Evolutionary conservation across 371 early-diverging fungal genomes (phyloP), one percentile per base, ranked within the genome.

Genomic region (Apophysomyces trapeziformis): DNA sequence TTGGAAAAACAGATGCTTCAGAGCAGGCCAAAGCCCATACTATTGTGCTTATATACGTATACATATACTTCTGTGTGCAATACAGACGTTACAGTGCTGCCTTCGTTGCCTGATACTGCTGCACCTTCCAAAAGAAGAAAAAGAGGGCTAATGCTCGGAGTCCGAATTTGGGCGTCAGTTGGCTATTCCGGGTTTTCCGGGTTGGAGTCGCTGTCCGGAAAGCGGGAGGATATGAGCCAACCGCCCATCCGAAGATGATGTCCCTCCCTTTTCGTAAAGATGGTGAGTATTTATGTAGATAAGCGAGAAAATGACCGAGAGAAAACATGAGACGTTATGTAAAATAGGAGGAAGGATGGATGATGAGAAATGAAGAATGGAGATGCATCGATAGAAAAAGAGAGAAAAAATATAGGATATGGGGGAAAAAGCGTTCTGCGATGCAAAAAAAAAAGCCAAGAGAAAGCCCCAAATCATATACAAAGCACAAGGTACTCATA

Each of bases 231-330:
- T 50, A 50, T 50, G 54, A 50, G 54, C 21, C 21, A 50, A 21
- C 54, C 16, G 54, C 54, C 9, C 54, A 50, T 50, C 54, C 7
- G 54, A 50, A 50, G 54, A 50, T 9, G 18, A 21, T 50, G 54
- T 50, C 54, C 54, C 54, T 50, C 54, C 54, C 54, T 50, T 50
- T 50, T 50, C 54, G 21, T 50, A 50, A 50, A 50, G 54, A 50
- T 50, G 54, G 54, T 50, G 54, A n/a, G 54, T 50, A 50, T 50
- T 26, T 50, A 35, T 50, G 54, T 45, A 18, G 13, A 45, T 18
- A 45, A 13, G 46, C n/a, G 13, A 45, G 16, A 45, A 43, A 43
- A 43, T 12, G 2, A 14, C n/a, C n/a, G 46, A 18, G 46, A 18
- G 16, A 45, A 45, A 45, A 18, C 46, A 2, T 21, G 41, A 18